Base-by-base conservation (phyloP, 2,329 filamentous ascomycete genomes). In the Colletotrichum zoysiae region DNA sequence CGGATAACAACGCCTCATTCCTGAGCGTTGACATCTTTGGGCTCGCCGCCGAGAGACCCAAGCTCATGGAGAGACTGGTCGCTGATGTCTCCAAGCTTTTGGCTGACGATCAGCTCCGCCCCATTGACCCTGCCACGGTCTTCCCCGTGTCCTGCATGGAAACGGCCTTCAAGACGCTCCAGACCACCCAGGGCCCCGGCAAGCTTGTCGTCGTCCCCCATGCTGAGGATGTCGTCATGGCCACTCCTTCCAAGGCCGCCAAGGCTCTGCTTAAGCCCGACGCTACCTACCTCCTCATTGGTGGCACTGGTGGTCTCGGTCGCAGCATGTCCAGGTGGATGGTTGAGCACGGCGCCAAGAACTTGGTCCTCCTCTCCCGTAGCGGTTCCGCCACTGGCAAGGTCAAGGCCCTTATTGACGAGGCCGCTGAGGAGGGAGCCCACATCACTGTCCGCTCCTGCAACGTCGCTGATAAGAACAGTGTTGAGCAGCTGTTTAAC, bases 221-320 rank as follows among this genome's bases (percentile, higher is more conserved):
- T 16, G 74, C 80, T 4, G 78, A 78, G 3, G 82, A 86, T 44
- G 75, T 85, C 30, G 83, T 88, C 69, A 85, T 73, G 77, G 81
- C 80, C 9, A 80, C 81, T 1, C 79, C 79, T 4, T 80, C 82
- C 6, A 80, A 78, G 72, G 81, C 79, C 55, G 77, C 78, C 3
- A 78, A 76, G 30, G 76, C 80, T 8, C 75, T 83, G 8, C 77
- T 87, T 9, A 80, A 80, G 55, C 64, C 75, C 1, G 80, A 87
- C 70, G 84, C 82, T 3, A 84, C 85, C 0, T 88, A 88, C 74
- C 77, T 88, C 60, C 80, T 88, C 48, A 82, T 87, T 23, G 86
- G 86, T 18, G 85, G 86, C n/a, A 85, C 85, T 0, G 86, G 86
- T 44, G 86, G 85, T 33, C 79, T 88, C 14, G 86, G 86, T 7